Base-by-base conservation (phyloP, 2,329 filamentous ascomycete genomes). In the Exserohilum turcica region DNA sequence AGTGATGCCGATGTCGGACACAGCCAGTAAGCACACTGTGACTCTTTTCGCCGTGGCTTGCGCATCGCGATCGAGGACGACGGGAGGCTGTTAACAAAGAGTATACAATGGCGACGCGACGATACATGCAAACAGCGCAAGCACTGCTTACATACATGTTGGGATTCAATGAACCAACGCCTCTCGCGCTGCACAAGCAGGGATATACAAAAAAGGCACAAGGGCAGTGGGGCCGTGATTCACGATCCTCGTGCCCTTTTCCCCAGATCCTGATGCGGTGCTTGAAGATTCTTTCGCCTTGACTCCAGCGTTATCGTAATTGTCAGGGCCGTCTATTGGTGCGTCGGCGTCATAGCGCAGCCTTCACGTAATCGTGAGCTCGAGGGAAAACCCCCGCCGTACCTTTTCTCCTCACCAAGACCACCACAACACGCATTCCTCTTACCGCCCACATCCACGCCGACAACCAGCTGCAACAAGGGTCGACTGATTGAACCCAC, bases 401-500 rank as follows among this genome's bases (percentile, higher is more conserved):
- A 35, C 31, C n/a, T 35, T 44, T 35, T 35, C 21, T 44, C 18
- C 31, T 35, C 31, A n/a, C 42, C 5, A 29, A 35, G n/a, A 35
- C 10, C 31, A 44, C 31, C 19, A 24, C 38, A 28, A 42, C 21
- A 35, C 42, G 6, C 42, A 24, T 44, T 28, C 31, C n/a, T 27
- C 13, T 24, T 19, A 24, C 42, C 42, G 16, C 13, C 19, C 42
- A 21, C 42, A 28, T 35, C 21, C 42, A 16, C 9, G 13, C 24
- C 42, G 27, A 35, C 31, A 33, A 35, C 21, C 19, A 44, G 31
- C 42, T 33, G 15, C 19, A 12, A 12, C 18, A 27, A 24, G 42
- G 42, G 42, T 44, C 31, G 31, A 35, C 19, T 24, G 15, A 27
- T 16, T 19, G 19, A 44, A 44, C 42, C 31, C 63, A 61, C 60